These are phyloP conservation scores for Sclerotinia glacialis DNA, from an alignment of 2,329 filamentous ascomycete species.

Conservation along the genomic window DNA sequence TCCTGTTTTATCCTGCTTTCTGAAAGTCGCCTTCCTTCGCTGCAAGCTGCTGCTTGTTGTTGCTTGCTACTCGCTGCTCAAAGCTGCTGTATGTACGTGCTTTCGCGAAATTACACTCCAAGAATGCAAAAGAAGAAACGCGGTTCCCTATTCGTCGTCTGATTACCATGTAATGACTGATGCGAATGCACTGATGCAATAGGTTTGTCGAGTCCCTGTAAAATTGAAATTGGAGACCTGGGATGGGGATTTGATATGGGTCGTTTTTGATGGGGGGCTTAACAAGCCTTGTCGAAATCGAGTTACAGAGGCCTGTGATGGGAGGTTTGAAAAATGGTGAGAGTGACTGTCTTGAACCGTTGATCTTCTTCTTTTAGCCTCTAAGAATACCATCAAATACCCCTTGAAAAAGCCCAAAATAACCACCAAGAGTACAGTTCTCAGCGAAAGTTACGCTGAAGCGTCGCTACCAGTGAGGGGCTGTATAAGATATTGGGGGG, in stretches of 20 bases:
- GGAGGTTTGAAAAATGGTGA: not conserved
- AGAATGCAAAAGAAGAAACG: not conserved
- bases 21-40: not conserved
- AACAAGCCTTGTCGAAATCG: slow-evolving; percentile 2
- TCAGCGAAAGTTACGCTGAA: slow-evolving; percentile 13
- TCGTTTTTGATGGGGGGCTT: slow-evolving; percentile 2
- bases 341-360: slow-evolving; percentile 1
- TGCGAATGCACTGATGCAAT: slow-evolving; percentile 13
- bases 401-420: not conserved
- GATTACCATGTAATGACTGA: not conserved
- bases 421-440: not conserved
- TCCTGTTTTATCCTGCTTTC: not conserved
- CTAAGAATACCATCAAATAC: not conserved
- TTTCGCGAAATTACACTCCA: slow-evolving; percentile 9
- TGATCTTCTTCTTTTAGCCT: not conserved
- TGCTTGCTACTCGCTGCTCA: not conserved
- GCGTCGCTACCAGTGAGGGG: slow-evolving; percentile 1
- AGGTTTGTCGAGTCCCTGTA: slow-evolving; percentile 5
- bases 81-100: no score
- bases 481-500: slow-evolving; percentile 1
- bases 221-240: slow-evolving; percentile 3
- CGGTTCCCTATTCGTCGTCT: not conserved
- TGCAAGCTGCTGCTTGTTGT: not conserved
- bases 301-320: not conserved
- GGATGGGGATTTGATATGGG: slow-evolving; percentile 5